Evolutionary conservation across 139 green algal species (phyloP).

Genomic region (Chlorella sp.): DNA sequence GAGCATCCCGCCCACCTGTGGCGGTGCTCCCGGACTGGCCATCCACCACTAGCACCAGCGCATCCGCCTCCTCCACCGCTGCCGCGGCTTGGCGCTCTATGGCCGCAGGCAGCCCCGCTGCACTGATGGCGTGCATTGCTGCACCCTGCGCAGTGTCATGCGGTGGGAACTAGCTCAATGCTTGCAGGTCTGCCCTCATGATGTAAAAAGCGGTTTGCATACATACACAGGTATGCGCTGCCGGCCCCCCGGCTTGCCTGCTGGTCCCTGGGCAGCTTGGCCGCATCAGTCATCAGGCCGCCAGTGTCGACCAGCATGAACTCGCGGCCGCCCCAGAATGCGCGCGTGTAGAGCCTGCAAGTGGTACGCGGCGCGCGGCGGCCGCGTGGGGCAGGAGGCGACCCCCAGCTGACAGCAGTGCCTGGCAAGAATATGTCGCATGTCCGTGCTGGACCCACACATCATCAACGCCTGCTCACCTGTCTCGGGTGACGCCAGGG

Average conservation of each 20-base stretch:
- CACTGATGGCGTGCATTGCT: conserved; percentile 67
- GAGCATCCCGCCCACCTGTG: background rate
- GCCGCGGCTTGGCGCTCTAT: conserved; percentile 92
- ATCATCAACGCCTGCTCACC: conserved; percentile 1
- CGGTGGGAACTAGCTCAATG: no score
- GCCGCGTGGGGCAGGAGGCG: background rate
- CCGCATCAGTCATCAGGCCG: conserved; percentile 82
- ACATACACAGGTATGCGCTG: no score
- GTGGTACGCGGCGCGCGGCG: background rate
- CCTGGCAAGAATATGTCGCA: no score
- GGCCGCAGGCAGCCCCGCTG: conserved; percentile 67
- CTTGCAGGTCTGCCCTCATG: no score
- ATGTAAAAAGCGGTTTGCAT: no score
- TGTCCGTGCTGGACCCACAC: no score
- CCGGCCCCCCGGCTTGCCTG: no score
- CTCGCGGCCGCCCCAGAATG: conserved; percentile 85
- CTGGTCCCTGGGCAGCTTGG: conserved; percentile 62
- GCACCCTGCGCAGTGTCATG: conserved; percentile 1
- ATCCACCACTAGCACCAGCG: conserved; percentile 88
- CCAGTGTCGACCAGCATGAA: conserved; percentile 98
- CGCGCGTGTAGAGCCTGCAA: conserved; percentile 85
- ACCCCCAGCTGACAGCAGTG: no score
- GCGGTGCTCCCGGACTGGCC: conserved; percentile 39
- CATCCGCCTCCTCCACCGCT: conserved; percentile 87
- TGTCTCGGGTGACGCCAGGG: conserved; percentile 85